A percentile compares a stretch with the other conserved stretches of the same genome.
Evolutionary conservation across 2,329 filamentous ascomycete genomes (phyloP).

Genomic region (Aureobasidium sp.): DNA sequence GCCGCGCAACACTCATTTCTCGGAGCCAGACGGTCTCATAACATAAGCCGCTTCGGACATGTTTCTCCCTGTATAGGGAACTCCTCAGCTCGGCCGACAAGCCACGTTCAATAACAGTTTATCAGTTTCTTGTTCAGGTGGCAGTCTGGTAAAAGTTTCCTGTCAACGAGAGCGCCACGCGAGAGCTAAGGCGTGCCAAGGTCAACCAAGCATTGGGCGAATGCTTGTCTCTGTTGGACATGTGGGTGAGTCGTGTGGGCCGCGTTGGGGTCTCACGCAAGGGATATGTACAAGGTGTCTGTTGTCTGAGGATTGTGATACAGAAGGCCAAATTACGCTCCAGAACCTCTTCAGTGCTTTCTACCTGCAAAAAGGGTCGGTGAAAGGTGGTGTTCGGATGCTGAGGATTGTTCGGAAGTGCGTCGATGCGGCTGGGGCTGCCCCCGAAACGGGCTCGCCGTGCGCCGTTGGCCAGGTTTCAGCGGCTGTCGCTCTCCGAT

Average conservation of each 20-base stretch:
- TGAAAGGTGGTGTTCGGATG: not conserved
- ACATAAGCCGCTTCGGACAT: not conserved
- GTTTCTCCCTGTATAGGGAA: not conserved
- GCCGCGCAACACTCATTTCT: not conserved
- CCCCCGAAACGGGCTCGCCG: not conserved
- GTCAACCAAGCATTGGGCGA: not conserved
- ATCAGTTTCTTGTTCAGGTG: not conserved
- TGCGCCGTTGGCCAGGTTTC: not conserved
- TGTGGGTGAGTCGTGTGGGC: not conserved
- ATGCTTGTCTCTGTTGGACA: not conserved
- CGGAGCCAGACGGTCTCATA: not conserved
- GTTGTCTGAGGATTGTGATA: not conserved
- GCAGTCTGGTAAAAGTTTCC: not conserved
- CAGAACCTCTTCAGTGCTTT: not conserved
- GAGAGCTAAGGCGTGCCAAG: not conserved
- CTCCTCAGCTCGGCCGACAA: not conserved
- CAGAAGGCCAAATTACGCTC: not conserved
- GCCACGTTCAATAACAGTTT: not conserved
- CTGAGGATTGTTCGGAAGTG: not conserved
- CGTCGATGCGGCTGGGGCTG: not conserved
- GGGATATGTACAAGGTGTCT: not conserved
- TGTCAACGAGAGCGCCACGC: not conserved
- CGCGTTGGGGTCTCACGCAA: not conserved
- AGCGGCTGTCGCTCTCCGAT: slow-evolving; percentile 2
- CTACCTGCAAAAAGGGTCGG: not conserved